These are phyloP conservation scores for Russula abietina DNA, from an alignment of 768 basidiomycete genomes.

Conservation along the genomic window DNA sequence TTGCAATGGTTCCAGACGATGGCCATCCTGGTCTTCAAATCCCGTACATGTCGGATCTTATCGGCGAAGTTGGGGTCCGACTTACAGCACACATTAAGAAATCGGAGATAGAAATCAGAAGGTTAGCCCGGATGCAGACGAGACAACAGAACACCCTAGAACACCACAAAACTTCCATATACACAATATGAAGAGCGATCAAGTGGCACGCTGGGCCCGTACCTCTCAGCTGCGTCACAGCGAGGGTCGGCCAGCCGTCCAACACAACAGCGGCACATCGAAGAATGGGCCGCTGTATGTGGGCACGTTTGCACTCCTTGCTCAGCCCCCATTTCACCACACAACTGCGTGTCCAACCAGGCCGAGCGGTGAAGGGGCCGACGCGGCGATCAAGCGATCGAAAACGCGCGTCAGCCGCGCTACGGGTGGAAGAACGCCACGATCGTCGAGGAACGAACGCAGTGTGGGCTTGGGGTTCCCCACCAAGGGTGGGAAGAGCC, in stretches of 20 bases:
- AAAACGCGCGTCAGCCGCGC: slow-evolving; percentile 78
- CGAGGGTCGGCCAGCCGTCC: slow-evolving; percentile 44
- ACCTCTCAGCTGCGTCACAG: slow-evolving; percentile 68
- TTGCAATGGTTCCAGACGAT: slow-evolving; percentile 85
- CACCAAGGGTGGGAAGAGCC: slow-evolving; percentile 88
- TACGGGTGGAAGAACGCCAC: slow-evolving; percentile 79
- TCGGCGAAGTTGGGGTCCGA: slow-evolving; percentile 79
- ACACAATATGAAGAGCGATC: slow-evolving; percentile 45
- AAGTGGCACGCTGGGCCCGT: slow-evolving; percentile 56
- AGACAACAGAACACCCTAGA: slow-evolving; percentile 27
- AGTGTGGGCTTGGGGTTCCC: slow-evolving; percentile 93
- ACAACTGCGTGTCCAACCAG: slow-evolving; percentile 81
- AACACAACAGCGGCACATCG: slow-evolving; percentile 38
- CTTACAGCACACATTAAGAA: slow-evolving; percentile 42
- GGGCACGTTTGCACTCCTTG: slow-evolving; percentile 73
- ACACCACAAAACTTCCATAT: slow-evolving; percentile 22
- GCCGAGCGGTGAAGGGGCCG: slow-evolving; percentile 60
- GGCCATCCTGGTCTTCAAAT: slow-evolving; percentile 82
- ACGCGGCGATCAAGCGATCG: slow-evolving; percentile 93
- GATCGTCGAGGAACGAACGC: slow-evolving; percentile 70
- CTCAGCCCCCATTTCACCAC: slow-evolving; percentile 98
- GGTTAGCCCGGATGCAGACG: slow-evolving; percentile 53
- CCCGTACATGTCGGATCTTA: slow-evolving; percentile 80
- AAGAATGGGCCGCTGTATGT: slow-evolving; percentile 30
- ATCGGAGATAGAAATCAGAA: slow-evolving; percentile 37